These are phyloP conservation scores for Colletotrichum nymphaeae DNA, from an alignment of 2,329 filamentous ascomycete species.

Conservation along the genomic window DNA sequence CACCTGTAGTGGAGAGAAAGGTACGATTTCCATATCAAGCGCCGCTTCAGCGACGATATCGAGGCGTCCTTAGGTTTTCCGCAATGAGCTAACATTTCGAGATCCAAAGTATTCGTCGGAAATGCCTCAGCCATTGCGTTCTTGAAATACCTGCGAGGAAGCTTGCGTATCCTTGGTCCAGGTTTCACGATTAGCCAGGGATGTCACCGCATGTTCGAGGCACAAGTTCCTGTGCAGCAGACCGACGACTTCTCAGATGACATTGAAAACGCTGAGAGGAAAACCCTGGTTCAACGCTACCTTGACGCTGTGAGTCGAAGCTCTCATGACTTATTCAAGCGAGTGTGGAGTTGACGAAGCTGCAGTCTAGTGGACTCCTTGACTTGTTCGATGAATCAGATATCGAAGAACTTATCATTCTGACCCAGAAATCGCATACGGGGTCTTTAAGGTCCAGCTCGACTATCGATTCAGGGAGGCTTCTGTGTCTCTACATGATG, in stretches of 20 bases:
- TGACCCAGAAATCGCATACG: neutral
- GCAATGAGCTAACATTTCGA: neutral
- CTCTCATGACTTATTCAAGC: neutral
- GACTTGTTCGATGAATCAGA: conserved; percentile 42
- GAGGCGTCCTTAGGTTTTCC: neutral
- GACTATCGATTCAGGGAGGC: neutral
- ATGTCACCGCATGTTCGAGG: conserved; percentile 65
- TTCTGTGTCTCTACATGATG: conserved; percentile 50
- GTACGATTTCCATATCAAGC: neutral
- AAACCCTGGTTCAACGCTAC: neutral
- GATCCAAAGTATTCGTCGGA: conserved; percentile 57
- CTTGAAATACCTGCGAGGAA: conserved; percentile 62
- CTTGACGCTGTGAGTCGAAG: conserved; percentile 12
- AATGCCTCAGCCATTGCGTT: conserved; percentile 66
- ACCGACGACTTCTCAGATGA: conserved; percentile 3
- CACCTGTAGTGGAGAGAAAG: conserved; percentile 17
- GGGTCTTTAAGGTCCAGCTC: neutral
- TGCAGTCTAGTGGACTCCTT: conserved; percentile 48
- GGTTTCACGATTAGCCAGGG: conserved; percentile 63
- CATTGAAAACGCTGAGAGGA: neutral
- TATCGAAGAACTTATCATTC: neutral
- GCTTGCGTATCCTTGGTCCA: conserved; percentile 64
- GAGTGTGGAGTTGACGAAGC: neutral
- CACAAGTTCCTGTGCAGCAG: conserved; percentile 41
- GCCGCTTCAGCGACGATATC: neutral